Base-by-base conservation (phyloP, 768 basidiomycete genomes). In the Cyclocybe cylindracea region DNA sequence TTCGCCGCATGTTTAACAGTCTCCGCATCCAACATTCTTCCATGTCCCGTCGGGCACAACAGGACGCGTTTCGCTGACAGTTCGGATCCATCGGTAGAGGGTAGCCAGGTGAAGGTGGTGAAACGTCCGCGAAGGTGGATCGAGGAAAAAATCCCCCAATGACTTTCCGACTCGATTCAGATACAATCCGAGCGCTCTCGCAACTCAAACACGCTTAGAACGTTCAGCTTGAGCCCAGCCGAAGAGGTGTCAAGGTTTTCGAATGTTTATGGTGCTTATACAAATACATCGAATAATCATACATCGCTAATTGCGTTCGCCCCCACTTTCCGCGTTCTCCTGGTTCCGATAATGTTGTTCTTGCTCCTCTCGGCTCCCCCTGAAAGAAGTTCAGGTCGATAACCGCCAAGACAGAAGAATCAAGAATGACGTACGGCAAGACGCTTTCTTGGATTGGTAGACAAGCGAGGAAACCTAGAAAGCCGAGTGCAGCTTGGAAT, bases 91-190 rank as follows among this genome's bases (percentile, higher is more conserved):
- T 41, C 59, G 41, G 58, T 58, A 53, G 50, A 62, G 39, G 64
- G 61, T 47, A 59, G 68, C 33, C 73, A 75, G 33, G 78, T 85
- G 24, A 77, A 77, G 16, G 79, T 85, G 10, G 65, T 70, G 58
- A 89, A 83, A 70, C 73, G 79, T 46, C 85, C 87, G 10, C 78
- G 82, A 60, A 78, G 87, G 57, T 93, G 91, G 91, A 91, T 93
- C 64, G 86, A 91, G 69, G 91, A 93, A 69, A 87, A 70, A 51
- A 62, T 70, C 40, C 78, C 74, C 5, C 61, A 63, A 48, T 66
- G 66, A 60, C 45, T 24, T 19, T 32, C 38, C 24, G 9, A 35
- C 51, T n/a, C 34, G 39, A 35, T n/a, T 18, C 16, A 5, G 18
- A 35, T 13, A 46, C 51, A 46, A 4, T 41, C 29, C 33, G 11